A percentile compares a stretch with the other conserved stretches of the same genome.
Conservation (phyloP, 2,329 filamentous ascomycete species). For the Colletotrichum scovillei region DNA sequence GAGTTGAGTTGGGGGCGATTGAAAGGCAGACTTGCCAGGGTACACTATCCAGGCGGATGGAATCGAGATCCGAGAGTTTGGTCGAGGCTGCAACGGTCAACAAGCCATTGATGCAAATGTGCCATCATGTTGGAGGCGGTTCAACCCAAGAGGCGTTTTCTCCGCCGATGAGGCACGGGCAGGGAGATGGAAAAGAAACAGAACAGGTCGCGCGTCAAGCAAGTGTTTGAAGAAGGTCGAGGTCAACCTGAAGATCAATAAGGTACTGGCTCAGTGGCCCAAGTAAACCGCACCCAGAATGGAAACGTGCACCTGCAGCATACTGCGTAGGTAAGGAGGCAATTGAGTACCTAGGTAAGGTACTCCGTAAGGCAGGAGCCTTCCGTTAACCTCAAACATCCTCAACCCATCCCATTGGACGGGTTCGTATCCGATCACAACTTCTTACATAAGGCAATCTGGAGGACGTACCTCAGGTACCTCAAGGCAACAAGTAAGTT, state of each 20-base stretch:
- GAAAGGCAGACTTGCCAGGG: conserved; percentile 3
- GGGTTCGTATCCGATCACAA: no score
- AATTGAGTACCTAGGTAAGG: no score
- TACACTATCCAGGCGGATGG: conserved; percentile 23
- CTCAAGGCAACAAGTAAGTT: no score
- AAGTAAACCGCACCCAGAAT: no score
- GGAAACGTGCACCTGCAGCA: no score
- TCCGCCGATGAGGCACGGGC: conserved; percentile 20
- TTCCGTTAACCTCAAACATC: no score
- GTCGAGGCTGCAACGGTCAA: conserved; percentile 30
- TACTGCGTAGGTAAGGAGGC: no score
- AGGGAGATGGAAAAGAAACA: conserved; percentile 16
- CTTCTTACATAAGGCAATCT: no score
- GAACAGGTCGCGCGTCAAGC: not conserved
- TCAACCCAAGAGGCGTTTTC: conserved; percentile 28
- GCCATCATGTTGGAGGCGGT: conserved; percentile 16
- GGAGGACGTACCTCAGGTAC: no score
- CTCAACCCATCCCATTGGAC: no score
- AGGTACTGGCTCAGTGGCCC: no score
- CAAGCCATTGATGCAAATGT: conserved; percentile 33
- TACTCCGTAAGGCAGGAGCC: no score
- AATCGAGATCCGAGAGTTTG: conserved; percentile 14
- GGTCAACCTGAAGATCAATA: not conserved
- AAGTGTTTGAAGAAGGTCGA: not conserved
- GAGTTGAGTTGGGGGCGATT: not conserved